These are phyloP conservation scores for Butyriboletus appendiculatus DNA, from an alignment of 1,284 basidiomycete genomes.

Conservation along the genomic window DNA sequence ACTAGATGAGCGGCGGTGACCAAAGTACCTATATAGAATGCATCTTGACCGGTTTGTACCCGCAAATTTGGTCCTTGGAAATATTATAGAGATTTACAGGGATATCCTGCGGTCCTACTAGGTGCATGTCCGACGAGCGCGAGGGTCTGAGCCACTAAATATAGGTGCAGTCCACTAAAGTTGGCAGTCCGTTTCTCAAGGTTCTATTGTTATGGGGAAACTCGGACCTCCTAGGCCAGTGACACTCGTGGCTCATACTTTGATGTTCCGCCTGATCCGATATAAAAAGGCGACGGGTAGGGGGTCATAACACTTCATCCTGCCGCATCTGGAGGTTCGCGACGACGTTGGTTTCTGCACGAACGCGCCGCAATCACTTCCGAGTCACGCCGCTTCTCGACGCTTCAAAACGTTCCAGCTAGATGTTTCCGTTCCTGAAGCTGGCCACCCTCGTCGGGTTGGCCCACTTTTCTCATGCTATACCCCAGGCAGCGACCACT, in stretches of 20 bases:
- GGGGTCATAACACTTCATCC: not conserved
- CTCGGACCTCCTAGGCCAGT: no score
- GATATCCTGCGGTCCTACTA: no score
- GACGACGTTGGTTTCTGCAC: not conserved
- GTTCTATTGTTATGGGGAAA: no score
- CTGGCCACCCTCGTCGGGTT: slow-evolving; percentile 19
- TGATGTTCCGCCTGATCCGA: no score
- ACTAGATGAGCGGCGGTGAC: no score
- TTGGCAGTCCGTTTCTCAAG: not conserved
- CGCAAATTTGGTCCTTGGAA: no score
- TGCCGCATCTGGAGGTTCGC: not conserved
- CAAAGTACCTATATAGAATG: no score
- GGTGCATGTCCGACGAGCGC: no score
- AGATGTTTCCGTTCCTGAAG: slow-evolving; percentile 13
- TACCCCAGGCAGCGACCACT: slow-evolving; percentile 10
- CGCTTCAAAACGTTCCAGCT: not conserved
- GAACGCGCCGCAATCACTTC: not conserved
- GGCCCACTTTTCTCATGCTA: slow-evolving; percentile 10
- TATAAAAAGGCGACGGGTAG: not conserved
- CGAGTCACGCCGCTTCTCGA: not conserved
- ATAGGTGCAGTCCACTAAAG: not conserved
- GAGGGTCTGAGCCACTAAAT: not conserved
- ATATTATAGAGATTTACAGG: no score
- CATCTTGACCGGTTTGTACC: no score
- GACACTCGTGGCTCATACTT: no score